Conservation (phyloP, 768 basidiomycete genomes). For the Rhodotorula taiwanensis region DNA sequence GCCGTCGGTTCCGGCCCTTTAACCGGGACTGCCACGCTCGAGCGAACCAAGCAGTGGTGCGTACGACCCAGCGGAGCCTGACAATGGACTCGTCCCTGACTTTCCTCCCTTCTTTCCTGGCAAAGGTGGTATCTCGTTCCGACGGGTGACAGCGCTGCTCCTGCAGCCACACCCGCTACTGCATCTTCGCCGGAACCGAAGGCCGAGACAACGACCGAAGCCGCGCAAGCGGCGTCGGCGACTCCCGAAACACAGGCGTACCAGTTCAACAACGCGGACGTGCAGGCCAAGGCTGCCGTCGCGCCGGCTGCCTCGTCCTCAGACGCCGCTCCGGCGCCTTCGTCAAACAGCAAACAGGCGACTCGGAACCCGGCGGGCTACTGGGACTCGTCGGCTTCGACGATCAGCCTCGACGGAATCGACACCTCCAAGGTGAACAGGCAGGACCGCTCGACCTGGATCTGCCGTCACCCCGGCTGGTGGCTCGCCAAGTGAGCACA, state of each 20-base stretch:
- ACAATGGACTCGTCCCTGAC: no score
- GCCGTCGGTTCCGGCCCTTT: conserved; percentile 21
- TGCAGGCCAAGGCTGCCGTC: not conserved
- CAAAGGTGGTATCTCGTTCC: conserved; percentile 30
- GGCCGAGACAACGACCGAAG: no score
- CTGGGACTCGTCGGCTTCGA: conserved; percentile 1
- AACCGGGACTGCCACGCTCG: conserved; percentile 30
- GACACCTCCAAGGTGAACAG: conserved; percentile 15
- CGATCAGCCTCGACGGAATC: conserved; percentile 16
- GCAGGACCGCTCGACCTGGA: conserved; percentile 24
- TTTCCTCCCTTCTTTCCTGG: no score
- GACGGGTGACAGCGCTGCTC: conserved; percentile 1
- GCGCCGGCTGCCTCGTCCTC: not conserved
- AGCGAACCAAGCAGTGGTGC: conserved; percentile 35
- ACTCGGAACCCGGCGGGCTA: conserved; percentile 11
- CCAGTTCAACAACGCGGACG: no score
- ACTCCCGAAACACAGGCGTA: no score
- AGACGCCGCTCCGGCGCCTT: not conserved
- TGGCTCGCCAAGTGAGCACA: conserved; percentile 17
- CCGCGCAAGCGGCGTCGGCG: no score
- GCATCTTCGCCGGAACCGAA: no score
- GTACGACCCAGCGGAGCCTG: not conserved
- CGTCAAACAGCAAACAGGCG: not conserved
- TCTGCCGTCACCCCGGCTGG: conserved; percentile 29
- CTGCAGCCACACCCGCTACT: no score